Percentiles rank a stretch among this genome's conserved stretches.
Conservation (phyloP, 768 basidiomycete genomes). For the Mycena epipterygia region DNA sequence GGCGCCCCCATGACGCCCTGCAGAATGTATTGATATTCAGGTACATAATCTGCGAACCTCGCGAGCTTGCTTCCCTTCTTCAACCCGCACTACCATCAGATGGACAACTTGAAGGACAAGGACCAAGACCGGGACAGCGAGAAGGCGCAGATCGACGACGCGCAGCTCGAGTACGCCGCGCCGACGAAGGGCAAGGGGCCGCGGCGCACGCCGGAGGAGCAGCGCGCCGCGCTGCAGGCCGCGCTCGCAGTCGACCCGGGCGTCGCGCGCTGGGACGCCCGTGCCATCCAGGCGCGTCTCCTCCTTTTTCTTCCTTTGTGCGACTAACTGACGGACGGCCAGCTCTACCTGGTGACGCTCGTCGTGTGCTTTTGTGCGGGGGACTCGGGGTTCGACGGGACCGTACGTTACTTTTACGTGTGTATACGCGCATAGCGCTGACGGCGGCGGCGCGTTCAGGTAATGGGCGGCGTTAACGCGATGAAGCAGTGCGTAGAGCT, state of each 20-base stretch:
- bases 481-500: slow-evolving; percentile 52
- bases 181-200: too few relatives aligned
- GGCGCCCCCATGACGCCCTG: too few relatives aligned
- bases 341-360: slow-evolving; percentile 64
- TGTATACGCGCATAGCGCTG: background rate
- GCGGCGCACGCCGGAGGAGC: slow-evolving; percentile 54
- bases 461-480: slow-evolving; percentile 67
- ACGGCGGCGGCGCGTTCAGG: slow-evolving; percentile 41
- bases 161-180: slow-evolving; percentile 5
- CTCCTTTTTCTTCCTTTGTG: background rate
- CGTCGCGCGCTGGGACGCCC: slow-evolving; percentile 49
- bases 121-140: slow-evolving; percentile 40
- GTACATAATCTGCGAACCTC: too few relatives aligned
- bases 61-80: too few relatives aligned
- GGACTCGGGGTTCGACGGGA: slow-evolving; percentile 68
- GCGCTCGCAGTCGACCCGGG: slow-evolving; percentile 60
- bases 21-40: too few relatives aligned
- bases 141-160: slow-evolving; percentile 36
- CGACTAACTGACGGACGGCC: background rate
- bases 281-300: slow-evolving; percentile 53
- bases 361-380: slow-evolving; percentile 64
- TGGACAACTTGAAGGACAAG: too few relatives aligned
- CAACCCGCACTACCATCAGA: too few relatives aligned
- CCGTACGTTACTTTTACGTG: slow-evolving; percentile 47
- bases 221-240: slow-evolving; percentile 53